Evolutionary conservation across 2,329 filamentous ascomycete species (phyloP).

Genomic region (Pseudocercospora eumusae): DNA sequence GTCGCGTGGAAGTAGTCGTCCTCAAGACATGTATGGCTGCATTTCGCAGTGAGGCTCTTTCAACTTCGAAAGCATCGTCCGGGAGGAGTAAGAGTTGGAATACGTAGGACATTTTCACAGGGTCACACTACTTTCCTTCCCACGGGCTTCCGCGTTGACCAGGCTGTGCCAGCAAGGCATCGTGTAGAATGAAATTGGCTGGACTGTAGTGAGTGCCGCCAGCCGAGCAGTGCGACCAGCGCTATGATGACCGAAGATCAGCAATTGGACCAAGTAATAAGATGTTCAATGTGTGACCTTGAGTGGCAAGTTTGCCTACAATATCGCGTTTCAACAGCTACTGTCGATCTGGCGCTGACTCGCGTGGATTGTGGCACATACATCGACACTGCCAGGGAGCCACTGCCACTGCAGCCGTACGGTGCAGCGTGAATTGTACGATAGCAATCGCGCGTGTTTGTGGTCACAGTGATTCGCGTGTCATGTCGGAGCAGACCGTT

Average conservation of each 20-base stretch:
- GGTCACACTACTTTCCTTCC: not conserved
- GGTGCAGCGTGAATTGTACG: not conserved
- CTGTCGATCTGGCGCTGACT: not conserved
- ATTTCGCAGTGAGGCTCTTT: not conserved
- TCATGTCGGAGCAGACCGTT: not conserved
- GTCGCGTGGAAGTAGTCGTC: not conserved
- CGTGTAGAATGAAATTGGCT: too few species aligned
- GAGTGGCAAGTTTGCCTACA: not conserved
- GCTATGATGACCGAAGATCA: not conserved
- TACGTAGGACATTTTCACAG: not conserved
- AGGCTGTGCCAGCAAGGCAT: conserved; percentile 1
- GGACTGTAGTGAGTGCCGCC: too few species aligned
- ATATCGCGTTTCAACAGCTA: too few species aligned
- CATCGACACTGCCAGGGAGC: not conserved
- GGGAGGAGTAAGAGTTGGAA: too few species aligned
- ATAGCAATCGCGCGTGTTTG: not conserved
- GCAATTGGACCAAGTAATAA: not conserved
- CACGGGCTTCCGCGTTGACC: not conserved
- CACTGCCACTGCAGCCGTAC: not conserved
- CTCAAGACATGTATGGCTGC: not conserved
- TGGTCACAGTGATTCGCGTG: not conserved
- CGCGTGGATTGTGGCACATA: not conserved
- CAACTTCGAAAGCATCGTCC: not conserved
- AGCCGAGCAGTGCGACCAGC: not conserved
- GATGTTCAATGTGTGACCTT: not conserved